Evolutionary conservation across 148 eudicot genomes (phyloP), one percentile per base, ranked within the genome.

Genomic region (Dianthus caryophyllus): DNA sequence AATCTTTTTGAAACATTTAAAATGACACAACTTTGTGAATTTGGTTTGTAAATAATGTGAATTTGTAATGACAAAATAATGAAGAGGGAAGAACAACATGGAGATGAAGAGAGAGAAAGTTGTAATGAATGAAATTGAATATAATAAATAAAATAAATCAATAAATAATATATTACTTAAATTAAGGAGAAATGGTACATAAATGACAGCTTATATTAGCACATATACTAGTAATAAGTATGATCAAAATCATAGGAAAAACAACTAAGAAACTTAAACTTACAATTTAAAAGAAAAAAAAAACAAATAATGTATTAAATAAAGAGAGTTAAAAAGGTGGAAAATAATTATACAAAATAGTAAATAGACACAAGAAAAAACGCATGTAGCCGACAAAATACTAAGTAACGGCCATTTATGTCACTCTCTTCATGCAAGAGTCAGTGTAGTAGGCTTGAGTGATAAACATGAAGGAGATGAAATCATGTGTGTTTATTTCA

Each of bases 51-150:
- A 54, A 46, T 49, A 49, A 80, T 46, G 72, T 73, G 64, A 71
- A n/a, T n/a, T 83, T 70, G 70, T 75, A 73, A 73, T 73, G 84
- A 80, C 84, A 78, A 78, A 64, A 73, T 70, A 70, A 73, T 70
- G 69, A 71, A 77, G 71, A 69, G 76, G 75, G 65, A 33, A 47
- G 7, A 36, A 52, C 61, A 59, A 60, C 52, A 47, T 13, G 58
- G 29, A 18, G 20, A 33, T 53, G 64, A 21, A 13, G 59, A 56
- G 5, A 8, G 21, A 44, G 24, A 21, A 43, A 20, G 20, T 1
- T 7, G 14, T 48, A 21, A 5, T 0, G 30, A 67, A 18, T 18
- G 30, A 43, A 27, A 31, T 24, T 48, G 25, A 46, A 64, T 24
- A 13, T 2, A 2, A 2, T 33, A 33, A 33, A 2, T 13, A 9